These are phyloP conservation scores for Clarireedia paspali DNA, from an alignment of 2,329 filamentous ascomycete genomes.

Conservation along the genomic window DNA sequence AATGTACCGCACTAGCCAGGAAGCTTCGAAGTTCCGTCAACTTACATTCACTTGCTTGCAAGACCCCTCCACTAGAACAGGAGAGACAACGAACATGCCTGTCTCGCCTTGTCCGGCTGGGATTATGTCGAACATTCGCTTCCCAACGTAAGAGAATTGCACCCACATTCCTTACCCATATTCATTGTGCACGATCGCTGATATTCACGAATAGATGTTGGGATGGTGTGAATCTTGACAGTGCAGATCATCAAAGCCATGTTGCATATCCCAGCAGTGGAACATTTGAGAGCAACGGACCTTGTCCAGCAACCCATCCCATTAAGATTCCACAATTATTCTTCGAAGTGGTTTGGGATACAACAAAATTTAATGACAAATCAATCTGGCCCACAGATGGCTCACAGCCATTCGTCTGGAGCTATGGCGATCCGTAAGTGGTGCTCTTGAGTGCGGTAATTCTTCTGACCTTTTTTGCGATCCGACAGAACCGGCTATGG, in stretches of 20 bases:
- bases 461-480: too few species aligned
- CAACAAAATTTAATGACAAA: slow-evolving; percentile 34
- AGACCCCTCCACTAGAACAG: too few species aligned
- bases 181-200: not conserved
- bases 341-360: slow-evolving; percentile 42
- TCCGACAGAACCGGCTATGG: slow-evolving; percentile 12
- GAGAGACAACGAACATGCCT: too few species aligned
- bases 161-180: not conserved
- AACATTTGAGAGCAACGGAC: slow-evolving; percentile 12
- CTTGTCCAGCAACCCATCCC: slow-evolving; percentile 29
- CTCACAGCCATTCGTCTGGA: slow-evolving; percentile 37
- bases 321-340: slow-evolving; percentile 40
- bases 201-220: slow-evolving; percentile 13
- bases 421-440: slow-evolving; percentile 34
- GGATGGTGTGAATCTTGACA: slow-evolving; percentile 22
- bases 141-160: slow-evolving; percentile 16
- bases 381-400: slow-evolving; percentile 37
- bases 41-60: too few species aligned
- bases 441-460: slow-evolving; percentile 32
- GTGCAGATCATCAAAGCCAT: slow-evolving; percentile 16
- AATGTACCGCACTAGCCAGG: too few species aligned
- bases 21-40: too few species aligned
- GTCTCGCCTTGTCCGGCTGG: too few species aligned
- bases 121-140: slow-evolving; percentile 23
- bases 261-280: slow-evolving; percentile 22